These are phyloP conservation scores for Boletus patriciae DNA, from an alignment of 768 basidiomycete species.

Conservation along the genomic window DNA sequence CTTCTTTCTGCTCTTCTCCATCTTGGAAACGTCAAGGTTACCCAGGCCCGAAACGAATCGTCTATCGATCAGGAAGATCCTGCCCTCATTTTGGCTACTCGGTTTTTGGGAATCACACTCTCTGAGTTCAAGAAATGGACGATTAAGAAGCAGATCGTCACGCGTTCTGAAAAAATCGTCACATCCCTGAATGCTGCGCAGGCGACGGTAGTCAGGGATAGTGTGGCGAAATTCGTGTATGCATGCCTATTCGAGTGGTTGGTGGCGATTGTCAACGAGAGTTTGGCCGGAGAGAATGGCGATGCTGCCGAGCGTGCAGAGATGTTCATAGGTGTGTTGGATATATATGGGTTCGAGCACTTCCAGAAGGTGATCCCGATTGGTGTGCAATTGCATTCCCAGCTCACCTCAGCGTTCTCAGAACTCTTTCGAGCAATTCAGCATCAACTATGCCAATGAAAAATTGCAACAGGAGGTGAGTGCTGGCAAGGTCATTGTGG, in stretches of 20 bases:
- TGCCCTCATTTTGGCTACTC: conserved; percentile 76
- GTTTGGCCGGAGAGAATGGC: conserved; percentile 91
- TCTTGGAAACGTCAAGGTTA: conserved; percentile 96
- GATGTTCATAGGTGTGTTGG: conserved; percentile 98
- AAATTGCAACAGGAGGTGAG: conserved; percentile 94
- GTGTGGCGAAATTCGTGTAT: conserved; percentile 98
- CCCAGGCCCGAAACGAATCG: conserved; percentile 77
- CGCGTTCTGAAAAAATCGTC: conserved; percentile 93
- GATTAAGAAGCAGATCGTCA: conserved; percentile 94
- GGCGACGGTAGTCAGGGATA: conserved; percentile 92
- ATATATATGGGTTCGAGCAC: conserved; percentile 97
- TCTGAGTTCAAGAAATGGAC: conserved; percentile 99
- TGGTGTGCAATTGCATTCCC: background rate
- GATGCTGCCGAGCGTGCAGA: conserved; percentile 88
- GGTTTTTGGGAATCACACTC: conserved; percentile 85
- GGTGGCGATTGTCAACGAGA: conserved; percentile 96
- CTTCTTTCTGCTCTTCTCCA: conserved; percentile 91
- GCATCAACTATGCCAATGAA: conserved; percentile 99
- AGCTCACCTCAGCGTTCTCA: conserved; percentile 29
- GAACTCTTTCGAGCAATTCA: conserved; percentile 97
- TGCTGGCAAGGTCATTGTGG: background rate
- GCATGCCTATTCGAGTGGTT: conserved; percentile 99
- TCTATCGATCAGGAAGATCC: conserved; percentile 81
- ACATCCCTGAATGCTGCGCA: conserved; percentile 82
- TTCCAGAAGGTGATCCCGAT: conserved; percentile 77